Evolutionary conservation across 2,329 filamentous ascomycete genomes (phyloP).

Genomic region (Neurospora crassa): DNA sequence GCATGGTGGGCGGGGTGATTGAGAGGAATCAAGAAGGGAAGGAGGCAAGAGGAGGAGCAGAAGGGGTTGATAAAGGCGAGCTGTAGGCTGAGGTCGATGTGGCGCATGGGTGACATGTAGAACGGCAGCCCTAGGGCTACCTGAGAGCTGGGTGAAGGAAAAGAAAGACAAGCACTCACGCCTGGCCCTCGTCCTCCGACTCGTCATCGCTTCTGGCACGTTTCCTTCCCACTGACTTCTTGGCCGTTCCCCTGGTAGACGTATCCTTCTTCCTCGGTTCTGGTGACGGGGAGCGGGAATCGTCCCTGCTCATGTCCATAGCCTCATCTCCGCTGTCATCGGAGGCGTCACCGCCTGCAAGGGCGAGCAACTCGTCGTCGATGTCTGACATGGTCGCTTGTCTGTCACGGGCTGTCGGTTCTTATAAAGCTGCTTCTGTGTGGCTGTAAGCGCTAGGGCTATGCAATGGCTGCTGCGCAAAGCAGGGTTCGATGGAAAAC

Average conservation of each 20-base stretch:
- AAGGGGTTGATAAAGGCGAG: not conserved
- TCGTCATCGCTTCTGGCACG: slow-evolving; percentile 42
- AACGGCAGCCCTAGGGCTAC: not conserved
- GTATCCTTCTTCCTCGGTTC: slow-evolving; percentile 26
- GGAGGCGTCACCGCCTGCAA: slow-evolving; percentile 68
- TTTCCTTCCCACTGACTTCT: slow-evolving; percentile 36
- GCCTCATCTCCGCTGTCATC: slow-evolving; percentile 49
- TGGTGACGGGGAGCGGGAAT: slow-evolving; percentile 41
- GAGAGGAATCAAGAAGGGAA: not conserved
- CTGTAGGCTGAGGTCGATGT: not conserved
- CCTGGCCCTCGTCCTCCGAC: slow-evolving; percentile 69
- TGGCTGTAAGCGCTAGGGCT: not conserved
- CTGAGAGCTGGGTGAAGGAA: slow-evolving; percentile 8
- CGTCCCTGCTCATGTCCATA: slow-evolving; percentile 44
- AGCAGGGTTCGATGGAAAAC: not conserved
- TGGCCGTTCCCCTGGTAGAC: slow-evolving; percentile 27
- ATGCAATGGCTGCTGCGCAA: not conserved
- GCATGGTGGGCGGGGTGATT: not conserved
- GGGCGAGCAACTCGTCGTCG: slow-evolving; percentile 86
- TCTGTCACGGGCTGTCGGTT: not conserved
- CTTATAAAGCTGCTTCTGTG: not conserved
- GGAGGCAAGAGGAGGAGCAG: not conserved
- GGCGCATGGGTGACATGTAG: not conserved
- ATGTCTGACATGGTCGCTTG: slow-evolving; percentile 65
- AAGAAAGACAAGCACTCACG: slow-evolving; percentile 47